Percentiles rank a stretch among this genome's conserved stretches.
Conservation (phyloP, 2,329 filamentous ascomycete species). For the Onygenales sp. region DNA sequence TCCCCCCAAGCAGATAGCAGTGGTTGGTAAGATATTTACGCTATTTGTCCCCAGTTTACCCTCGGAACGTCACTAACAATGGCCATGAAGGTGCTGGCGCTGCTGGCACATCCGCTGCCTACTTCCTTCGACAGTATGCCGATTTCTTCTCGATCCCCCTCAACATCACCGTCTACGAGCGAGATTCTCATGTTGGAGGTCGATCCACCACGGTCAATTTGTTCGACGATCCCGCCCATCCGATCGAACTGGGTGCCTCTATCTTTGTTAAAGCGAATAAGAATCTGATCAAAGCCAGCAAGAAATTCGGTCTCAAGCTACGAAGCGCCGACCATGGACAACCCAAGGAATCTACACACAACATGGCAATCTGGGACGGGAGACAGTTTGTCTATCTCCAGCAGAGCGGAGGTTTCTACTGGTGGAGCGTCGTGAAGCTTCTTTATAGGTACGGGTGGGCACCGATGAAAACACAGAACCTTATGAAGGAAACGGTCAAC, state of each 20-base stretch:
- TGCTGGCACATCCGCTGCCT: constrained; percentile 77
- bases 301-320: constrained; percentile 59
- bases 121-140: constrained; percentile 67
- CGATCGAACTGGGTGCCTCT: constrained; percentile 79
- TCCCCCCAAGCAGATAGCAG: not conserved
- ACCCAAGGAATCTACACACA: constrained; percentile 33
- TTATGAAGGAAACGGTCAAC: constrained; percentile 62
- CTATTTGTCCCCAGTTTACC: not conserved
- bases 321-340: constrained; percentile 40
- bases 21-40: constrained; percentile 3
- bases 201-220: constrained; percentile 76
- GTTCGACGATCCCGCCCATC: constrained; percentile 56
- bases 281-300: constrained; percentile 66
- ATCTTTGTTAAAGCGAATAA: constrained; percentile 83
- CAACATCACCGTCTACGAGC: constrained; percentile 84
- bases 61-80: not conserved
- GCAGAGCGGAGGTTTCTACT: constrained; percentile 50
- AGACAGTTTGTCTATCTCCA: constrained; percentile 60
- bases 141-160: constrained; percentile 48
- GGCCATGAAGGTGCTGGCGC: constrained; percentile 66
- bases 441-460: constrained; percentile 78
- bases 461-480: constrained; percentile 60
- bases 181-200: constrained; percentile 66
- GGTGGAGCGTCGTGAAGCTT: constrained; percentile 73
- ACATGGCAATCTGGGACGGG: constrained; percentile 80